A percentile compares a stretch with the other conserved stretches of the same genome.
Conservation (phyloP, 2,329 filamentous ascomycete genomes). For the Neonectria sp. region DNA sequence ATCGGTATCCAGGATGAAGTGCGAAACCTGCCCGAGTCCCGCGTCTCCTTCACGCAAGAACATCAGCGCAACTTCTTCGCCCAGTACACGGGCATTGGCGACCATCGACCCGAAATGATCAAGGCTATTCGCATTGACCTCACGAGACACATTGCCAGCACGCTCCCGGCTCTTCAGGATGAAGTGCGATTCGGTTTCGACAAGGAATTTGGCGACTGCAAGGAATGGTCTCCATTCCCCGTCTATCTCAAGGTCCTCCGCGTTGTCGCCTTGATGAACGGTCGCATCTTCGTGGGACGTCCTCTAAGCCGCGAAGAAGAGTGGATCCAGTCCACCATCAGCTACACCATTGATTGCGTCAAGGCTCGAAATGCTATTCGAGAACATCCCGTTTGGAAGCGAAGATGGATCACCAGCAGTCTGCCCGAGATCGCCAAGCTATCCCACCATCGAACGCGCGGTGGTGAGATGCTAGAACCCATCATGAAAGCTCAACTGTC, state of each 20-base stretch:
- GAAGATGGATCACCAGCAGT: constrained; percentile 17
- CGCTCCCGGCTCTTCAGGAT: constrained; percentile 26
- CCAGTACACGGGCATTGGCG: constrained; percentile 26
- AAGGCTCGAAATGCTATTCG: constrained; percentile 27
- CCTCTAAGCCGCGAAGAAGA: constrained; percentile 27
- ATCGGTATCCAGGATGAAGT: constrained; percentile 26
- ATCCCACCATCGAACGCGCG: constrained; percentile 21
- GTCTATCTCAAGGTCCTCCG: constrained; percentile 26
- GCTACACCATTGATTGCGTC: constrained; percentile 27
- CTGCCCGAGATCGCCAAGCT: constrained; percentile 26
- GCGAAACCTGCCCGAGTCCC: constrained; percentile 22
- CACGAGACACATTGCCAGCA: constrained; percentile 27
- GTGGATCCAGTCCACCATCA: constrained; percentile 29
- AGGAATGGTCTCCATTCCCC: constrained; percentile 21
- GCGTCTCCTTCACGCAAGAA: constrained; percentile 22
- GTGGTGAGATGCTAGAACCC: constrained; percentile 23
- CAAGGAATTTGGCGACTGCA: constrained; percentile 29
- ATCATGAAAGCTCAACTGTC: constrained; percentile 23
- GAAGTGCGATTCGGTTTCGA: constrained; percentile 23
- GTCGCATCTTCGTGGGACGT: constrained; percentile 28
- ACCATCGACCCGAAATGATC: constrained; percentile 29
- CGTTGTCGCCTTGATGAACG: constrained; percentile 28
- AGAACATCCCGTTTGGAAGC: constrained; percentile 27
- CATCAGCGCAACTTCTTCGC: constrained; percentile 31
- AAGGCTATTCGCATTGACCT: constrained; percentile 32